A percentile compares a stretch with the other conserved stretches of the same genome.
These are phyloP conservation scores for Vitis hybrid DNA, from an alignment of 177 flowering plant genomes.

Conservation along the genomic window DNA sequence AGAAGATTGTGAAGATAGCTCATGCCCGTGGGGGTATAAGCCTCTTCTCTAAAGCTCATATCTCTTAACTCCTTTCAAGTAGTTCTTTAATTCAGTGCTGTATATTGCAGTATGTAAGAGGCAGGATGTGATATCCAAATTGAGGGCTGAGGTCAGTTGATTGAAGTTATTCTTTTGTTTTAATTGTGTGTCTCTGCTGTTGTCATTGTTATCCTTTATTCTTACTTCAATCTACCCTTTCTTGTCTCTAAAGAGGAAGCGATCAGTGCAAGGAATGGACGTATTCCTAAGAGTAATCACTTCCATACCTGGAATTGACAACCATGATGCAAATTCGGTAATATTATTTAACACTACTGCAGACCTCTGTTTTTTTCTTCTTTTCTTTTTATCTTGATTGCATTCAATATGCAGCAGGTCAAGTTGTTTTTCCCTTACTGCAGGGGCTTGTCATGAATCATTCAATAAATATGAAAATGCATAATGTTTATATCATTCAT, in stretches of 20 bases:
- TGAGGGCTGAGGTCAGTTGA: slow-evolving; percentile 73
- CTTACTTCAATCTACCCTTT: slow-evolving; percentile 10
- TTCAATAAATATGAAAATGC: too few species aligned
- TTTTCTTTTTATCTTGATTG: background rate
- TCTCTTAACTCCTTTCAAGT: slow-evolving; percentile 1
- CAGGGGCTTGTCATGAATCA: too few species aligned
- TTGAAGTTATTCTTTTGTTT: background rate
- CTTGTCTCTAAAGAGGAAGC: slow-evolving; percentile 52
- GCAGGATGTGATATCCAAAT: slow-evolving; percentile 51
- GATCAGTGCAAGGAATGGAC: slow-evolving; percentile 67
- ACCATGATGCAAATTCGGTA: slow-evolving; percentile 91
- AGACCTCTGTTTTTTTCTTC: background rate
- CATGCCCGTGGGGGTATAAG: slow-evolving; percentile 77
- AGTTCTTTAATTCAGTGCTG: slow-evolving; percentile 4
- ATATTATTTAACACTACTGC: background rate
- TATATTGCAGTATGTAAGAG: slow-evolving; percentile 68
- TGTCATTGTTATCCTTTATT: background rate
- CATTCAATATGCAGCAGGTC: too few species aligned
- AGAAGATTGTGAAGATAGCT: slow-evolving; percentile 87
- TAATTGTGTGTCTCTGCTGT: background rate
- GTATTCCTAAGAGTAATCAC: slow-evolving; percentile 61
- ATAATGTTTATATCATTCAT: too few species aligned
- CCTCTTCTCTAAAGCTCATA: slow-evolving; percentile 2
- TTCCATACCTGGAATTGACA: slow-evolving; percentile 76
- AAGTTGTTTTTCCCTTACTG: too few species aligned